Percentiles rank a stretch among this genome's conserved stretches.
phyloP scores from a whole-genome alignment of 805 yeast genomes.

The Saccharomycopsis babjevae region DNA sequence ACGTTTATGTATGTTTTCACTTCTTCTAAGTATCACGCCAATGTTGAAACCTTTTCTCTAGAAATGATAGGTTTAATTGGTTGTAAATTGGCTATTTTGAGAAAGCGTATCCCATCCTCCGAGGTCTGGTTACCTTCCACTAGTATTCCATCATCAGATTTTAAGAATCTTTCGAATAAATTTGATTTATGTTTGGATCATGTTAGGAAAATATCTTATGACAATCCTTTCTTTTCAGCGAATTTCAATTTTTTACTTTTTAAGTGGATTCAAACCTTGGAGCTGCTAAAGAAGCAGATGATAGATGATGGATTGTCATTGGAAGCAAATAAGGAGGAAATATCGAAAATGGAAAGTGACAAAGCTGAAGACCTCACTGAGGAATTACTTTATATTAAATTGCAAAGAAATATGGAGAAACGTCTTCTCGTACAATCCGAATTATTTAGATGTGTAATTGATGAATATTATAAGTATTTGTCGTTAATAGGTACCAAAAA shows the following conservation, averaged over 20 bases:
- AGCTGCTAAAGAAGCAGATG: slow-evolving; percentile 1
- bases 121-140: slow-evolving; percentile 5
- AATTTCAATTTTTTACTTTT: slow-evolving; percentile 15
- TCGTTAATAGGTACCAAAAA: neutral
- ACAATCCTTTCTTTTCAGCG: slow-evolving; percentile 2
- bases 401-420: slow-evolving; percentile 10
- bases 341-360: neutral
- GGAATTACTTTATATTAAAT: slow-evolving; percentile 4
- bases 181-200: slow-evolving; percentile 15
- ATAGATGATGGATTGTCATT: neutral
- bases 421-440: neutral
- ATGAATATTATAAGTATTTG: slow-evolving; percentile 3
- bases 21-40: slow-evolving; percentile 29
- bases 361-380: neutral
- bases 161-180: slow-evolving; percentile 9
- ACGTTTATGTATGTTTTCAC: slow-evolving; percentile 32
- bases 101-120: slow-evolving; percentile 17
- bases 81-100: slow-evolving; percentile 33
- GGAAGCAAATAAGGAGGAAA: neutral
- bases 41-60: slow-evolving; percentile 40
- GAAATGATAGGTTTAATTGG: slow-evolving; percentile 59
- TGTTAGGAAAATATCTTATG: slow-evolving; percentile 13
- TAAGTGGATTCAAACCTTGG: slow-evolving; percentile 20
- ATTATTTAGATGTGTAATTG: neutral
- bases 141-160: slow-evolving; percentile 5